These are phyloP conservation scores for Aspergillus olivimuriae DNA, from an alignment of 495 filamentous ascomycete species.

Conservation along the genomic window DNA sequence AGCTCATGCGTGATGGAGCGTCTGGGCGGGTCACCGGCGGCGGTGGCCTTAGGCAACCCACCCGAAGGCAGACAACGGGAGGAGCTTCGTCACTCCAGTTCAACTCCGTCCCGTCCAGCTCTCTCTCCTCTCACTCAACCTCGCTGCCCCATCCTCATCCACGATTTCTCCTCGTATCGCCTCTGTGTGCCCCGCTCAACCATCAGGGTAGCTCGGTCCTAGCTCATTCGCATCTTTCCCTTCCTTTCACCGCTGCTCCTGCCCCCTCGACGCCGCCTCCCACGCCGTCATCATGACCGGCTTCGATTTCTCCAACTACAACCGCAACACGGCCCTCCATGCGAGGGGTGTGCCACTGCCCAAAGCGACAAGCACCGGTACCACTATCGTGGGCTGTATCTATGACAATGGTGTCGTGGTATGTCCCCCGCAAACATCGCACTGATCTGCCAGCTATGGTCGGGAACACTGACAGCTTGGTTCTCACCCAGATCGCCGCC, in stretches of 20 bases:
- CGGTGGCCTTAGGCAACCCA: constrained; percentile 30
- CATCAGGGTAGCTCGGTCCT: not conserved
- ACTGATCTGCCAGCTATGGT: too few relatives aligned
- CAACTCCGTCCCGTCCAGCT: constrained; percentile 19
- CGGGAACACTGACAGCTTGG: constrained; percentile 6
- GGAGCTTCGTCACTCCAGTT: constrained; percentile 42
- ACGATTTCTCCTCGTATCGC: not conserved
- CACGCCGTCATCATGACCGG: constrained; percentile 69
- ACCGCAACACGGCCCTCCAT: constrained; percentile 93
- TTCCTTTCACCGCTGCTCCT: not conserved
- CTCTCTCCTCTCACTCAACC: constrained; percentile 18
- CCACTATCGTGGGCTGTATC: constrained; percentile 97
- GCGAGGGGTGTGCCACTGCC: constrained; percentile 88
- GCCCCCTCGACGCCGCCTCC: constrained; percentile 2
- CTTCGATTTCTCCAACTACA: constrained; percentile 99
- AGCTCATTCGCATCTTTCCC: not conserved
- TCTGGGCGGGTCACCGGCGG: constrained; percentile 9
- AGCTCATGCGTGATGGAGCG: too few relatives aligned
- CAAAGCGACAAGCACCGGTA: constrained; percentile 97
- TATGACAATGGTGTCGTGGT: constrained; percentile 95
- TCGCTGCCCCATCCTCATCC: constrained; percentile 8
- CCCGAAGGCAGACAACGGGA: constrained; percentile 36
- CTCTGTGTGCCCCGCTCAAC: not conserved
- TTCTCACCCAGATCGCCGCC: constrained; percentile 72
- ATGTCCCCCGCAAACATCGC: too few relatives aligned